A percentile compares a stretch with the other conserved stretches of the same genome.
Evolutionary conservation across 768 basidiomycete genomes (phyloP).

Genomic region (Hemileccinum impolitum): DNA sequence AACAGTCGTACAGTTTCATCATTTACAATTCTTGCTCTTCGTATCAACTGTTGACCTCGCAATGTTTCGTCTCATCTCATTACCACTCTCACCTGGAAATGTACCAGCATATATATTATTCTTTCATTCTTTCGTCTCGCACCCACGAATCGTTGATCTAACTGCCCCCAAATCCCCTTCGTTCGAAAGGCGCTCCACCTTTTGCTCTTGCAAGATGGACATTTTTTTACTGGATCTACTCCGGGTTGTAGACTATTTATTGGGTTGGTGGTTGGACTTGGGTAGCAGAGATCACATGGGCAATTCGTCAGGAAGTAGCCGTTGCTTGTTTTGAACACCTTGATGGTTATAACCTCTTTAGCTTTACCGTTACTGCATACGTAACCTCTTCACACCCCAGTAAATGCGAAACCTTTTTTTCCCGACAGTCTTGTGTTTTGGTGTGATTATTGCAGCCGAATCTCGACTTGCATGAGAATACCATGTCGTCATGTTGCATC

Average conservation of each 20-base stretch:
- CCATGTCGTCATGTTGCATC: too few relatives aligned
- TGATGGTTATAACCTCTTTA: slow-evolving; percentile 4
- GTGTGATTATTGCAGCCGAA: too few relatives aligned
- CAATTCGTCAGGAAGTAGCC: slow-evolving; percentile 9
- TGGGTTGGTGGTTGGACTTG: slow-evolving; percentile 3
- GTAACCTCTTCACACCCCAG: slow-evolving; percentile 4
- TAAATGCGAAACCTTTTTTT: slow-evolving; percentile 7
- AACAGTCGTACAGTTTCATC: not conserved
- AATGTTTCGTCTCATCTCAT: not conserved
- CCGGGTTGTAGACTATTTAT: slow-evolving; percentile 5
- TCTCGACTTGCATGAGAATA: too few relatives aligned
- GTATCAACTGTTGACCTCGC: not conserved
- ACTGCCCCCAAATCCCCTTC: slow-evolving; percentile 9
- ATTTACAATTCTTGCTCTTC: not conserved
- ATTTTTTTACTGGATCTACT: not conserved
- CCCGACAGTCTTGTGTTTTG: not conserved
- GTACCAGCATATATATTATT: slow-evolving; percentile 5
- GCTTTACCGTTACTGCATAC: not conserved
- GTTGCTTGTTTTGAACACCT: slow-evolving; percentile 6
- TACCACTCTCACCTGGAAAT: not conserved
- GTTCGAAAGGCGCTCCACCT: slow-evolving; percentile 12
- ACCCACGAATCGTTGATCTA: slow-evolving; percentile 10
- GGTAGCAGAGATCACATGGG: not conserved
- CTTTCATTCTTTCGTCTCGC: not conserved
- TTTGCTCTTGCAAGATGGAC: slow-evolving; percentile 18